Conservation (phyloP, 108 stramenopile species). For the Fistulifera solaris region DNA sequence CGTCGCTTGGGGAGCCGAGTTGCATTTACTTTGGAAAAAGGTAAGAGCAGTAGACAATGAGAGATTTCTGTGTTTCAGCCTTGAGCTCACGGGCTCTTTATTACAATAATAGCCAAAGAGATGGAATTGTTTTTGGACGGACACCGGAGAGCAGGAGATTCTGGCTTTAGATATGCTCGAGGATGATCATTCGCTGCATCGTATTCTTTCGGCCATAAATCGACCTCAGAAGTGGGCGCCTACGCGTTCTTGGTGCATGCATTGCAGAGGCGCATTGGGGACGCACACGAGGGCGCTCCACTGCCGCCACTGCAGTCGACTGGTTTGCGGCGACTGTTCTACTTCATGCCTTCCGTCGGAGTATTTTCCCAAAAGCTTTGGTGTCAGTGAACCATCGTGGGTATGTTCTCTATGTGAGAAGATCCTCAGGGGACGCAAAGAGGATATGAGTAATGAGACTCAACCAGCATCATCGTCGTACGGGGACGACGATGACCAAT, state of each 20-base stretch:
- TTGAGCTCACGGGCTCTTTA: not conserved
- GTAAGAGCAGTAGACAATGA: conserved; percentile 11
- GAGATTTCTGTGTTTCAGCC: not conserved
- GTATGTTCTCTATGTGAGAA: conserved; percentile 47
- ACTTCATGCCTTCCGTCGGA: conserved; percentile 18
- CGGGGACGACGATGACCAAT: no score
- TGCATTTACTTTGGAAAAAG: conserved; percentile 74
- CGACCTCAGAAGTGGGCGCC: conserved; percentile 43
- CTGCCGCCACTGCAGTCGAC: conserved; percentile 70
- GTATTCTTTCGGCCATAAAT: conserved; percentile 53
- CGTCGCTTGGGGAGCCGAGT: conserved; percentile 52
- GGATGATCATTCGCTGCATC: conserved; percentile 44
- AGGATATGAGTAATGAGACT: not conserved
- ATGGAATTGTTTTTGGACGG: conserved; percentile 74
- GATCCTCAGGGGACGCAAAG: conserved; percentile 34
- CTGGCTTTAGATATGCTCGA: conserved; percentile 71
- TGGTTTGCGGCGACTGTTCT: conserved; percentile 57
- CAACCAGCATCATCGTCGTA: not conserved
- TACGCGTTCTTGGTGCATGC: conserved; percentile 67
- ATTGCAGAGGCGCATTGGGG: conserved; percentile 51
- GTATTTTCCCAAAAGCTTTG: conserved; percentile 45
- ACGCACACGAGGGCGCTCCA: conserved; percentile 41
- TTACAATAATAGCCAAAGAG: conserved; percentile 32
- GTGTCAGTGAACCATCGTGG: conserved; percentile 21
- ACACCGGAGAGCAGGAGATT: conserved; percentile 54